Conservation (phyloP, 768 basidiomycete genomes). For the Lenzites betulinus region DNA sequence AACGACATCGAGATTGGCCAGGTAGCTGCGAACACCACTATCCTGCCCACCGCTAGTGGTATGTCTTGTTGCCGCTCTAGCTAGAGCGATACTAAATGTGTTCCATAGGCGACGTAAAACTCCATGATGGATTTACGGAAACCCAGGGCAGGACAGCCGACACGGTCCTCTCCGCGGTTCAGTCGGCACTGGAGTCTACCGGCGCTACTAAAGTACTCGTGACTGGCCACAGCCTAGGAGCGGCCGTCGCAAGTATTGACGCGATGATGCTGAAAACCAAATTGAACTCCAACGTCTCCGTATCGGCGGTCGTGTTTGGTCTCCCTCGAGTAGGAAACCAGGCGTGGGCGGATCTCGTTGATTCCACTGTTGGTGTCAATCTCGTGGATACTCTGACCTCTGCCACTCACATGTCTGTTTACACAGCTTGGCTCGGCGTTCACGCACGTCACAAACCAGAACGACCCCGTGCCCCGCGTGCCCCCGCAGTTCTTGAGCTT, state of each 20-base stretch:
- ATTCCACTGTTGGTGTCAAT: slow-evolving; percentile 29
- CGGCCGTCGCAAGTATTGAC: slow-evolving; percentile 49
- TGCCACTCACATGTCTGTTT: neutral
- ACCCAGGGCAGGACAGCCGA: slow-evolving; percentile 44
- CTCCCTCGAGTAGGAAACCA: slow-evolving; percentile 48
- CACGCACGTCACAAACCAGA: slow-evolving; percentile 41
- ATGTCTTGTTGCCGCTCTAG: neutral
- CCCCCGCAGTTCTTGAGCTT: slow-evolving; percentile 44
- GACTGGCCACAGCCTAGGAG: slow-evolving; percentile 37
- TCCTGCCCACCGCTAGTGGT: slow-evolving; percentile 35
- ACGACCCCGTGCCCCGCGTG: slow-evolving; percentile 45
- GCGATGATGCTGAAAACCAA: slow-evolving; percentile 41
- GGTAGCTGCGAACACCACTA: slow-evolving; percentile 33
- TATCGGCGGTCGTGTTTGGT: slow-evolving; percentile 43
- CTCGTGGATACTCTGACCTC: neutral
- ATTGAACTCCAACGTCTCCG: slow-evolving; percentile 36
- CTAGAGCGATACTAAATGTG: neutral
- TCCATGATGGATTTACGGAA: slow-evolving; percentile 44
- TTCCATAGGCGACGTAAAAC: slow-evolving; percentile 30
- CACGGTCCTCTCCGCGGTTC: slow-evolving; percentile 34
- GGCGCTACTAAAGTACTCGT: slow-evolving; percentile 41
- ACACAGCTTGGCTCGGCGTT: slow-evolving; percentile 33
- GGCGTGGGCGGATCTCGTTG: slow-evolving; percentile 46
- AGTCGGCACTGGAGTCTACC: slow-evolving; percentile 32
- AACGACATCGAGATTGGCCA: slow-evolving; percentile 39